Evolutionary conservation across 2,329 filamentous ascomycete genomes (phyloP).

Genomic region (Fusarium albidum): DNA sequence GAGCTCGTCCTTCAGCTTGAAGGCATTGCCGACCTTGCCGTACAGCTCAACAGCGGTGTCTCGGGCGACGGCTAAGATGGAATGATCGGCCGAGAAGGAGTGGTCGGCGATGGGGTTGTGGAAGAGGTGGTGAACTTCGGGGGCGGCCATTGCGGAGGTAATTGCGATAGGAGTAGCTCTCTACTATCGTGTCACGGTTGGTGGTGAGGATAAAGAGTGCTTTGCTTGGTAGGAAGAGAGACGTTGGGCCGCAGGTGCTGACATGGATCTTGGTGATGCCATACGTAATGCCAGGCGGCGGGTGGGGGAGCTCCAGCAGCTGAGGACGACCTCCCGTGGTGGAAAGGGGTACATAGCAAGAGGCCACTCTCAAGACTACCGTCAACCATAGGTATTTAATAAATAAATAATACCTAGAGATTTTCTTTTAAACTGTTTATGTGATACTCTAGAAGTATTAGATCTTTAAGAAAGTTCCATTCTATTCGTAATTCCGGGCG

Average conservation of each 20-base stretch:
- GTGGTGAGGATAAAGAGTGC: slow-evolving; percentile 27
- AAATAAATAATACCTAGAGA: too few relatives aligned
- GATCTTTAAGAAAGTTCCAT: too few relatives aligned
- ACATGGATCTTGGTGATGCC: slow-evolving; percentile 31
- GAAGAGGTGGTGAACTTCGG: slow-evolving; percentile 96
- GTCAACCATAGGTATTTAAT: too few relatives aligned
- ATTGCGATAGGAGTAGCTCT: slow-evolving; percentile 74
- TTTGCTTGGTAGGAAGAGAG: slow-evolving; percentile 26
- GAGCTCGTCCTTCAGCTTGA: slow-evolving; percentile 88
- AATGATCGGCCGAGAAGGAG: slow-evolving; percentile 93
- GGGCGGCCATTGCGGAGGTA: slow-evolving; percentile 73
- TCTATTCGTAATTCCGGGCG: too few relatives aligned
- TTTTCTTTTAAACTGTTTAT: too few relatives aligned
- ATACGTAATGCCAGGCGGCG: slow-evolving; percentile 29
- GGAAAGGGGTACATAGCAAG: too few relatives aligned
- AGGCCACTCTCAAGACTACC: too few relatives aligned
- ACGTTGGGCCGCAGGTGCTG: slow-evolving; percentile 22
- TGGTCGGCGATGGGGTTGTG: slow-evolving; percentile 97
- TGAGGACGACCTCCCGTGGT: too few relatives aligned
- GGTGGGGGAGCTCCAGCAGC: too few relatives aligned
- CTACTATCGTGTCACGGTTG: slow-evolving; percentile 76
- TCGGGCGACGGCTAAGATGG: slow-evolving; percentile 87
- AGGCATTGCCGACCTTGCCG: slow-evolving; percentile 73
- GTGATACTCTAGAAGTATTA: too few relatives aligned
- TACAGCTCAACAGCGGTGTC: slow-evolving; percentile 94